Percentiles rank a stretch among this genome's conserved stretches.
These are phyloP conservation scores for Ganoderma meredithae DNA, from an alignment of 1,284 basidiomycete genomes.

Conservation along the genomic window DNA sequence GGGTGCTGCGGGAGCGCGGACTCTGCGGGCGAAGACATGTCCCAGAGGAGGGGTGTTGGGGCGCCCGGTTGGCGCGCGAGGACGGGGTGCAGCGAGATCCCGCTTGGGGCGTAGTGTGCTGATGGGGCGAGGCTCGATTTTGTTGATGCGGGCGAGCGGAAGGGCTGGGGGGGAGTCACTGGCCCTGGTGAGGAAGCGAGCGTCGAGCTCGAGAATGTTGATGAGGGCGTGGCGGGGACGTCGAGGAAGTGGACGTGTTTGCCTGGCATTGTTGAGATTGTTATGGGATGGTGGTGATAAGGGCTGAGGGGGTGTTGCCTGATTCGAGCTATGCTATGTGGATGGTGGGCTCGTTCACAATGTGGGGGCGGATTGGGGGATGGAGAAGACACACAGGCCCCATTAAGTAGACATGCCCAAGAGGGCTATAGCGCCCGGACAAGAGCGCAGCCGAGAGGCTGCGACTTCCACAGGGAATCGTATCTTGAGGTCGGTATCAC, in stretches of 20 bases:
- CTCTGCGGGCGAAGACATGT: slow-evolving; percentile 23
- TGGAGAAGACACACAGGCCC: neutral
- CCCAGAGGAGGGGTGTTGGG: slow-evolving; percentile 26
- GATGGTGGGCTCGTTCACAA: neutral
- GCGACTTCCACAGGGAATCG: neutral
- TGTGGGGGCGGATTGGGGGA: neutral
- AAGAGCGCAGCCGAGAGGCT: neutral
- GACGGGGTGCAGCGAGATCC: slow-evolving; percentile 22
- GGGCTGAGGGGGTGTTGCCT: neutral
- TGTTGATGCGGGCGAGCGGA: slow-evolving; percentile 14
- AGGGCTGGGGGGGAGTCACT: slow-evolving; percentile 19
- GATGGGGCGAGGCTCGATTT: slow-evolving; percentile 6
- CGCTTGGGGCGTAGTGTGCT: slow-evolving; percentile 6
- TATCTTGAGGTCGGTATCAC: slow-evolving; percentile 1
- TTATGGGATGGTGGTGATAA: neutral
- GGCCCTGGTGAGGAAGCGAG: slow-evolving; percentile 29
- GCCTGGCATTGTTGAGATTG: slow-evolving; percentile 22
- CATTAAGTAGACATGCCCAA: neutral
- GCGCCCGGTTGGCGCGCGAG: slow-evolving; percentile 18
- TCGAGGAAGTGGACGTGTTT: slow-evolving; percentile 33
- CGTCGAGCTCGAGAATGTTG: slow-evolving; percentile 27
- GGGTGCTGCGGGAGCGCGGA: slow-evolving; percentile 18
- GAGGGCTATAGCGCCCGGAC: neutral
- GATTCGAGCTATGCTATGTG: neutral
- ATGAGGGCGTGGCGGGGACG: slow-evolving; percentile 24